phyloP scores from a whole-genome alignment of 495 filamentous ascomycete genomes.

The Penicillium goetzii region DNA sequence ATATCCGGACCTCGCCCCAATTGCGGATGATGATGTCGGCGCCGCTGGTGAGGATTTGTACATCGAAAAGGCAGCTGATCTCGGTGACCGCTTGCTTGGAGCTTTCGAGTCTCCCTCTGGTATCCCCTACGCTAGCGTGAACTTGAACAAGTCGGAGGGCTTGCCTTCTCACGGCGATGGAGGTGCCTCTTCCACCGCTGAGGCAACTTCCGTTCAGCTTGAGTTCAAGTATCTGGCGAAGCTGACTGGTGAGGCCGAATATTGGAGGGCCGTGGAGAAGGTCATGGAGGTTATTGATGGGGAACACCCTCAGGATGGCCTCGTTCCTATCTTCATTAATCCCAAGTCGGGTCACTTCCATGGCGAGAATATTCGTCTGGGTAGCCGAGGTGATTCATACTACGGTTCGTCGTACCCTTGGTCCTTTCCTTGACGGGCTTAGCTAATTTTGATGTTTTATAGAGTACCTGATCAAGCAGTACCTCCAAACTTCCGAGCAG shows the following conservation, averaged over 20 bases:
- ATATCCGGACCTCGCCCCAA: conserved; percentile 67
- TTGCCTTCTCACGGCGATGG: conserved; percentile 78
- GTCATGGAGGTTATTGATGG: conserved; percentile 89
- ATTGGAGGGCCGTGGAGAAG: conserved; percentile 88
- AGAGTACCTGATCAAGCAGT: conserved; percentile 98
- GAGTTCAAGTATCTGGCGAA: conserved; percentile 98
- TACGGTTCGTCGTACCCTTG: conserved; percentile 60
- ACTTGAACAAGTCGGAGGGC: conserved; percentile 74
- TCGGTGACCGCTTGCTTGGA: conserved; percentile 82
- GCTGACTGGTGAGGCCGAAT: conserved; percentile 87
- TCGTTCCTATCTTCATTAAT: conserved; percentile 89
- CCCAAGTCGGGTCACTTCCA: conserved; percentile 77
- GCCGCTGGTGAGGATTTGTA: conserved; percentile 84
- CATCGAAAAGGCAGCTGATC: conserved; percentile 91
- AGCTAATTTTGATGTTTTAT: conserved; percentile 7
- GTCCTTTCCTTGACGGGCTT: not conserved
- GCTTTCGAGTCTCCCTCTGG: conserved; percentile 88
- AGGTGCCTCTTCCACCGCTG: conserved; percentile 93
- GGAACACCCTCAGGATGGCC: conserved; percentile 74
- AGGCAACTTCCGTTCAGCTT: conserved; percentile 88
- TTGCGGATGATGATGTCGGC: conserved; percentile 66
- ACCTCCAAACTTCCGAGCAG: conserved; percentile 84
- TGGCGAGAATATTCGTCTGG: conserved; percentile 84
- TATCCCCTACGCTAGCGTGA: conserved; percentile 88
- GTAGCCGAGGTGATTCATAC: conserved; percentile 93